These are phyloP conservation scores for Aspergillus funiculosus DNA, from an alignment of 495 filamentous ascomycete genomes.

Conservation along the genomic window DNA sequence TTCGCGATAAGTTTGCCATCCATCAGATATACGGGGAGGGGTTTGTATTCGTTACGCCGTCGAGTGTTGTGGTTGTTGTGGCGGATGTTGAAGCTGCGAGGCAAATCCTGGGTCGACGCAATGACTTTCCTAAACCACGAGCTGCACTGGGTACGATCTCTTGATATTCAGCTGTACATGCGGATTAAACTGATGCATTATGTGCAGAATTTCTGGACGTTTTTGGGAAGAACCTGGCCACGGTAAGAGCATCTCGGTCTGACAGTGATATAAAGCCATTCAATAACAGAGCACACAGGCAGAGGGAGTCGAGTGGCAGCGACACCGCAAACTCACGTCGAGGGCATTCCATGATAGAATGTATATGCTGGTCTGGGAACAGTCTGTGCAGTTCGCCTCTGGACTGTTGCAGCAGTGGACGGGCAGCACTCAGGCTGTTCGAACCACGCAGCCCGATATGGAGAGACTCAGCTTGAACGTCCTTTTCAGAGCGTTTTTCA, in stretches of 20 bases:
- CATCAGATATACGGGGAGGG: constrained; percentile 1
- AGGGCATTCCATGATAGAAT: constrained; percentile 5
- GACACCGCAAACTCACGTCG: constrained; percentile 4
- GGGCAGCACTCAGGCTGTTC: not conserved
- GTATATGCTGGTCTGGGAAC: constrained; percentile 3
- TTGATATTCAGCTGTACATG: not conserved
- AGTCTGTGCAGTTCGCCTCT: not conserved
- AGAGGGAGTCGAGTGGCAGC: constrained; percentile 9
- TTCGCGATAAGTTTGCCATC: constrained; percentile 6
- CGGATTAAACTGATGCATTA: not conserved
- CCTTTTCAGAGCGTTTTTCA: constrained; percentile 6
- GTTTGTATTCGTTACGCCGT: constrained; percentile 6
- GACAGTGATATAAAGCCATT: not conserved
- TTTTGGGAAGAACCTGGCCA: constrained; percentile 6
- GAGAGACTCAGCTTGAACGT: constrained; percentile 1
- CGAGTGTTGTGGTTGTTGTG: not conserved
- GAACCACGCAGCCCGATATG: constrained; percentile 3
- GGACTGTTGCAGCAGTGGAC: not conserved
- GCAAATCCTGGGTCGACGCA: constrained; percentile 6
- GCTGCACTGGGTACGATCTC: not conserved
- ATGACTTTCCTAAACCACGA: constrained; percentile 7
- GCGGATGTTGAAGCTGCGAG: constrained; percentile 3
- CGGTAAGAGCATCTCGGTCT: not conserved
- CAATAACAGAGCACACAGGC: not conserved
- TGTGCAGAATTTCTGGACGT: constrained; percentile 1